phyloP scores from a whole-genome alignment of 208 protist genomes.

The Trypanosoma vivax region DNA sequence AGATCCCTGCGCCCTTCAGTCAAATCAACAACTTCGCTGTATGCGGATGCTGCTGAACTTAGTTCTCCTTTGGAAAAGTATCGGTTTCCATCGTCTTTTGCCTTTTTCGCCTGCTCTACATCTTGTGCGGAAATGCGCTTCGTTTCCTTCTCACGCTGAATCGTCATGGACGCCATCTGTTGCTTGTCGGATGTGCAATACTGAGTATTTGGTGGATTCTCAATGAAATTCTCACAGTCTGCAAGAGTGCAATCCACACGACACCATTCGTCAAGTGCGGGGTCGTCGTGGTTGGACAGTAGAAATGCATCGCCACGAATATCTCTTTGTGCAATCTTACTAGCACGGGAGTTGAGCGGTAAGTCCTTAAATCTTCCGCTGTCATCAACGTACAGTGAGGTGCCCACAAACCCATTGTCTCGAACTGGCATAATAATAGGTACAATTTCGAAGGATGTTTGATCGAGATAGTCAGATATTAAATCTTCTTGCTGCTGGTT shows the following conservation, averaged over 20 bases:
- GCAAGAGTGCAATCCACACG: slow-evolving; percentile 57
- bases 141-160: slow-evolving; percentile 52
- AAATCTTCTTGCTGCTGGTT: slow-evolving; percentile 46
- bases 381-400: slow-evolving; percentile 87
- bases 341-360: slow-evolving; percentile 70
- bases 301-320: slow-evolving; percentile 87
- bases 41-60: slow-evolving; percentile 46
- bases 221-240: slow-evolving; percentile 34
- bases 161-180: slow-evolving; percentile 54
- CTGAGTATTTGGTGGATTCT: slow-evolving; percentile 32
- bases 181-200: slow-evolving; percentile 65
- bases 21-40: slow-evolving; percentile 43
- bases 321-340: slow-evolving; percentile 77
- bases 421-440: slow-evolving; percentile 77
- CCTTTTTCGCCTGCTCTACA: slow-evolving; percentile 37
- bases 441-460: slow-evolving; percentile 80
- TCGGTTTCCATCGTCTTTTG: slow-evolving; percentile 57
- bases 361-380: slow-evolving; percentile 85
- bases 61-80: slow-evolving; percentile 42
- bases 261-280: slow-evolving; percentile 77
- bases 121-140: slow-evolving; percentile 65
- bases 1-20: slow-evolving; percentile 67
- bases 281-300: slow-evolving; percentile 84
- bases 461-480: slow-evolving; percentile 65
- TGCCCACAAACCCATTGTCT: slow-evolving; percentile 67